Conservation (phyloP, 139 green algal species). For the Zygnema circumcarinatum region DNA sequence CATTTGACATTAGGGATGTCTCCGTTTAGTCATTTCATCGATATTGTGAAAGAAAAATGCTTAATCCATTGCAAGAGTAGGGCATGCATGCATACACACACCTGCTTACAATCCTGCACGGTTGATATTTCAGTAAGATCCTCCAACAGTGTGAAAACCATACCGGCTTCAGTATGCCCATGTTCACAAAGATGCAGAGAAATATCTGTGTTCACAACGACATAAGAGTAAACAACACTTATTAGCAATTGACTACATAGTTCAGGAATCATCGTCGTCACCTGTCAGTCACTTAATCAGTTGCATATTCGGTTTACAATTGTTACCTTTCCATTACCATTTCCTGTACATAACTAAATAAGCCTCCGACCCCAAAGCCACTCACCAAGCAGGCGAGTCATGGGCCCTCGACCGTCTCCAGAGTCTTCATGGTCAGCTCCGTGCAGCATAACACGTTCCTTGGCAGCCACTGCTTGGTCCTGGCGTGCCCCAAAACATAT, state of each 20-base stretch:
- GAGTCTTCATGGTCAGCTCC: not conserved
- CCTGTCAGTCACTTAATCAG: no score
- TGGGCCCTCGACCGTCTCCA: not conserved
- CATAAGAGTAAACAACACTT: not conserved
- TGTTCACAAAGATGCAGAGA: constrained; percentile 25
- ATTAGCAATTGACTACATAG: not conserved
- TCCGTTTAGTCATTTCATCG: no score
- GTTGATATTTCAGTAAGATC: constrained; percentile 40
- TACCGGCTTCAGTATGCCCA: constrained; percentile 13
- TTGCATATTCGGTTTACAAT: no score
- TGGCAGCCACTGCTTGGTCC: not conserved
- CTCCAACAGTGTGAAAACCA: constrained; percentile 42
- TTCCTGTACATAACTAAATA: not conserved
- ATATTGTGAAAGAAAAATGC: no score
- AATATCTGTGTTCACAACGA: constrained; percentile 35
- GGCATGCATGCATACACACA: no score
- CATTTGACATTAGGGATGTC: not conserved
- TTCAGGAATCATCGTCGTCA: not conserved
- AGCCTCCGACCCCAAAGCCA: no score
- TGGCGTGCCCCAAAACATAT: not conserved
- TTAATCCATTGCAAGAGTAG: no score
- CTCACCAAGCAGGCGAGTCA: constrained; percentile 14
- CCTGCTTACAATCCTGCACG: constrained; percentile 37
- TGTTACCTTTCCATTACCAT: not conserved
- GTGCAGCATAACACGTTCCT: constrained; percentile 3